Conservation (phyloP, 306 rosid species). For the Luffa acutangula region DNA sequence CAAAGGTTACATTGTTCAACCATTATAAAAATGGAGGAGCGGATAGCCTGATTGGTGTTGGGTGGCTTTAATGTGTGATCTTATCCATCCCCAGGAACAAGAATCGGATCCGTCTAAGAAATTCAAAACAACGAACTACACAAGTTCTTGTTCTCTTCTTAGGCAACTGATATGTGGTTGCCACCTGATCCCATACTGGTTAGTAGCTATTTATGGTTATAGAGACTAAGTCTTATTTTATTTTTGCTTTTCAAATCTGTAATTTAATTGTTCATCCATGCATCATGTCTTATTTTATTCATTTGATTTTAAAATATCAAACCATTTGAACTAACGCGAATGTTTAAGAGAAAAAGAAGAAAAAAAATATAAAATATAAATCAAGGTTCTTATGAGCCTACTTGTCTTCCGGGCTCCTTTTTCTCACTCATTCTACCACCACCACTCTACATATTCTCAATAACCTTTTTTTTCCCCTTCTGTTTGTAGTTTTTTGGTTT, state of each 20-base stretch:
- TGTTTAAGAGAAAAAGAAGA: background rate
- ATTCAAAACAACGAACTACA: background rate
- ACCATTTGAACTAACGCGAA: background rate
- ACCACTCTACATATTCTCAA: background rate
- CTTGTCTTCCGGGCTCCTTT: background rate
- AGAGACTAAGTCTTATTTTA: background rate
- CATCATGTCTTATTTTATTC: background rate
- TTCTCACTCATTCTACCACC: background rate
- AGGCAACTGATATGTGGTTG: background rate
- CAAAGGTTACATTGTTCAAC: background rate
- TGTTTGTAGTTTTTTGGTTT: too few species aligned
- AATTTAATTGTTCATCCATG: background rate
- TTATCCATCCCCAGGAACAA: background rate
- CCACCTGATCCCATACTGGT: background rate
- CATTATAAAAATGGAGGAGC: background rate
- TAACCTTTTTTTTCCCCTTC: background rate
- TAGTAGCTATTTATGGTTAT: background rate
- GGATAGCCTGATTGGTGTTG: background rate
- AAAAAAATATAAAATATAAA: background rate
- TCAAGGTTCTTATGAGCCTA: background rate
- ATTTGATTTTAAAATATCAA: background rate
- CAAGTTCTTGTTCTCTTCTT: background rate
- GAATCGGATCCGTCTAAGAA: background rate
- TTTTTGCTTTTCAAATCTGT: background rate
- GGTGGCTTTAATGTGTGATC: background rate